Conservation (phyloP, 768 basidiomycete species). For the Rhodotorula diobovata region DNA sequence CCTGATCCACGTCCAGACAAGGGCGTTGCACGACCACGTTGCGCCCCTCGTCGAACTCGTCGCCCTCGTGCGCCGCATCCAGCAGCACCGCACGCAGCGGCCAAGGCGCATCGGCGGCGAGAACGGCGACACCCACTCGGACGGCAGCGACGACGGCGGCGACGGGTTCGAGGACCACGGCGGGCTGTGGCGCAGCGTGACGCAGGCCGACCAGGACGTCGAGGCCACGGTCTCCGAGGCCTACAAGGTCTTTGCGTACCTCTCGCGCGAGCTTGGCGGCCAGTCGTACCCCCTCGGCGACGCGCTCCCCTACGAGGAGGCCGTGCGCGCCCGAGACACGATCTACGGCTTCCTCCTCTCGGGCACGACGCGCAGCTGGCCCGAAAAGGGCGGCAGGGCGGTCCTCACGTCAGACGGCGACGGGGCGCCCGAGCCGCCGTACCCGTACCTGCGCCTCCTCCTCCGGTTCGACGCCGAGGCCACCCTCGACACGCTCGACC, state of each 20-base stretch:
- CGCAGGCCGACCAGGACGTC: constrained; percentile 46
- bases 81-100: constrained; percentile 52
- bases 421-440: constrained; percentile 73
- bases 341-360: constrained; percentile 81
- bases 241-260: constrained; percentile 86
- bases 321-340: constrained; percentile 62
- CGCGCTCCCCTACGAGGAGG: constrained; percentile 62
- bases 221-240: constrained; percentile 67
- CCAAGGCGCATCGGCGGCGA: constrained; percentile 39
- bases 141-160: neutral
- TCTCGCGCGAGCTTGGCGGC: constrained; percentile 74
- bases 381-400: constrained; percentile 61
- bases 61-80: constrained; percentile 65
- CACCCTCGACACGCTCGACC: constrained; percentile 85
- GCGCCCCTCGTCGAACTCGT: constrained; percentile 82
- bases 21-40: constrained; percentile 79
- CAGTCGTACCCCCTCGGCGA: constrained; percentile 80
- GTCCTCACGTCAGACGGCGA: constrained; percentile 71
- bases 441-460: constrained; percentile 79
- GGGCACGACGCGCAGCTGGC: constrained; percentile 74
- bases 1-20: constrained; percentile 86
- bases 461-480: constrained; percentile 88
- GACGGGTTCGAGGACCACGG: constrained; percentile 1
- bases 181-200: constrained; percentile 7
- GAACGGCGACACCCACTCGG: neutral